phyloP scores from a whole-genome alignment of 2,329 filamentous ascomycete species.

The Colletotrichum tanaceti region DNA sequence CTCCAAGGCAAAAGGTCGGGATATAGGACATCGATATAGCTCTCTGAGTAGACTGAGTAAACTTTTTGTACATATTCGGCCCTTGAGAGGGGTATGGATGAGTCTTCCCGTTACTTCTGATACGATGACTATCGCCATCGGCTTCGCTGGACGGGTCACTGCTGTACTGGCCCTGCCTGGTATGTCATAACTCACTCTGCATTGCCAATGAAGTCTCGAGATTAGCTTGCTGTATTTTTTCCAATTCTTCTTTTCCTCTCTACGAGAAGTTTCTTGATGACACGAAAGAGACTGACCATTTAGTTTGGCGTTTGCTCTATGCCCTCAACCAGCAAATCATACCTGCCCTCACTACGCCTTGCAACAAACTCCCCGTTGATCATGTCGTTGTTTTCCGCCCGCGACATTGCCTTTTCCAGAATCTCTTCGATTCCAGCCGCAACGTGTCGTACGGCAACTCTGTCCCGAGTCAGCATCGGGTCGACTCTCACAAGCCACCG shows the following conservation, averaged over 20 bases:
- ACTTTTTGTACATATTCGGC: no score
- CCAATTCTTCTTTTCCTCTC: no score
- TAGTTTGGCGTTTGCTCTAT: constrained; percentile 42
- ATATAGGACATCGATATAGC: neutral
- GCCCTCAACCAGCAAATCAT: constrained; percentile 46
- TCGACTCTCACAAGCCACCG: constrained; percentile 48
- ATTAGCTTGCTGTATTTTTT: no score
- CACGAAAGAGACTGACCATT: no score
- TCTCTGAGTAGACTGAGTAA: neutral
- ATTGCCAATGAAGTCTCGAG: no score
- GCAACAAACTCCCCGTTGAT: constrained; percentile 44
- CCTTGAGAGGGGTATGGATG: no score
- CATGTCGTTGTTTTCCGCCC: constrained; percentile 47
- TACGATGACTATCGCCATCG: no score
- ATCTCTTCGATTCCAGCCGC: constrained; percentile 46
- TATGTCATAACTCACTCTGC: no score
- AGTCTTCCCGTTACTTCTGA: neutral
- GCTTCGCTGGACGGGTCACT: no score
- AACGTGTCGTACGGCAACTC: constrained; percentile 46
- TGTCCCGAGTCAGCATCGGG: constrained; percentile 41
- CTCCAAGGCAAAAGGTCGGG: neutral
- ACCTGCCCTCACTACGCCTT: constrained; percentile 44
- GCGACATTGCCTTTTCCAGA: constrained; percentile 42
- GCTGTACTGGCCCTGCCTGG: no score
- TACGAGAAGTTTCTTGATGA: neutral